Percentiles rank a stretch among this genome's conserved stretches.
These are phyloP conservation scores for Leccinum pallidistipes DNA, from an alignment of 1,284 basidiomycete genomes.

Conservation along the genomic window DNA sequence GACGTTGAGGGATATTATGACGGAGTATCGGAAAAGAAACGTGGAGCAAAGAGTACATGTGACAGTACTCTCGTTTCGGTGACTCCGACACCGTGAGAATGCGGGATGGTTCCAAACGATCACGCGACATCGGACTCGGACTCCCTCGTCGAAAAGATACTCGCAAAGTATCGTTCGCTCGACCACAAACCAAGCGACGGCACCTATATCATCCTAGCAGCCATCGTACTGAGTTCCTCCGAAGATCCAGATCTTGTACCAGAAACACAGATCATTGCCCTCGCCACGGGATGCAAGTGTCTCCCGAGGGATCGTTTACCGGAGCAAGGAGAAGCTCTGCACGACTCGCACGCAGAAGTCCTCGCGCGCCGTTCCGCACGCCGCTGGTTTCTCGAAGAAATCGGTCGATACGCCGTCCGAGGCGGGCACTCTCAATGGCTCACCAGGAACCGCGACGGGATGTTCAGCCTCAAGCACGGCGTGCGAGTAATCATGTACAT, in stretches of 20 bases:
- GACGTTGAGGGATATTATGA: background rate
- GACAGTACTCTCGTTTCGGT: background rate
- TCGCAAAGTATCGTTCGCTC: constrained; percentile 45
- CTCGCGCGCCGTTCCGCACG: constrained; percentile 79
- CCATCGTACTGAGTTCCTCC: constrained; percentile 48
- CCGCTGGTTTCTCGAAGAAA: constrained; percentile 80
- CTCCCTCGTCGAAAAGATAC: constrained; percentile 36
- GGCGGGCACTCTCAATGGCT: constrained; percentile 48
- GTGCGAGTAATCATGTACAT: constrained; percentile 74
- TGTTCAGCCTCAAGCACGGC: constrained; percentile 50
- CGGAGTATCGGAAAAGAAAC: too few species aligned
- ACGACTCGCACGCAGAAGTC: constrained; percentile 92
- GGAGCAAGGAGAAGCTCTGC: constrained; percentile 74
- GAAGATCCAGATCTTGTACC: constrained; percentile 12
- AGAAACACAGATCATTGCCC: constrained; percentile 54
- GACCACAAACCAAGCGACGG: constrained; percentile 47
- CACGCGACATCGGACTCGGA: constrained; percentile 9
- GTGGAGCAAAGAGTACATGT: too few species aligned
- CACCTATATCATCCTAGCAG: constrained; percentile 62
- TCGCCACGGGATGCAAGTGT: constrained; percentile 88
- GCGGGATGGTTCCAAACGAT: background rate
- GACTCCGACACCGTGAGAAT: background rate
- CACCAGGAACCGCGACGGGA: constrained; percentile 34
- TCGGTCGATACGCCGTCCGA: constrained; percentile 38
- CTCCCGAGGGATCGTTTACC: constrained; percentile 69